Base-by-base conservation (phyloP, 192 early-diverging fungal species). In the Coemansia sp. region DNA sequence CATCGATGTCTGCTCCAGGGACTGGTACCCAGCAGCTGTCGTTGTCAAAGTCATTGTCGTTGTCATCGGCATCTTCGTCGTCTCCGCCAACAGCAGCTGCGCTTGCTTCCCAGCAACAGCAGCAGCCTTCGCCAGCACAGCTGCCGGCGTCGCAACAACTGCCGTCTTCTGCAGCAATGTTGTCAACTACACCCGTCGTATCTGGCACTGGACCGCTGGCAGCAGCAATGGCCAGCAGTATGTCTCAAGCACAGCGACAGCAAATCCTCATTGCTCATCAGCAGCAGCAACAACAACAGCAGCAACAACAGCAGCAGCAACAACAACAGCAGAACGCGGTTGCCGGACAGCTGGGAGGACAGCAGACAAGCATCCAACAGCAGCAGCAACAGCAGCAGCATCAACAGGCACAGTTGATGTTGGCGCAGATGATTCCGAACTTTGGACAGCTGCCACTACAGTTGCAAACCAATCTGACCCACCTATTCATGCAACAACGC, bases 201-300 rank as follows among this genome's bases (percentile, higher is more conserved):
- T 37, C 44, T 16, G 38, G 63, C 32, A 26, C 70, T 7, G 54
- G 54, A 1, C 26, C 37, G 8, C 19, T 57, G 0, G 21, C 71
- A 5, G 56, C 77, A 12, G 65, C 71, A 32, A 71, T 71, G 65
- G 62, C 74, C 62, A 63, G 64, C 38, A 41, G 62, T 19, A 47
- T 75, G 65, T 61, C 69, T 12, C 72, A 68, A 9, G 72, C 56
- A 16, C 78, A 81, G 73, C 69, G 73, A 6, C 78, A 75, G 38
- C 38, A 53, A 38, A 37, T 72, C 0, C 6, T 70, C 11, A 1
- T 57, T 2, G 61, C 66, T 16, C 70, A 66, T 18, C 76, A 77
- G 40, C 67, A 68, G 18, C 58, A 65, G 40, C 61, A 62, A 9
- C 43, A 45, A 39, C 61, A 23, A 0, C 68, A 67, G 45, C 69